These are phyloP conservation scores for Cladophialophora carrionii DNA, from an alignment of 2,329 filamentous ascomycete genomes.

Conservation along the genomic window DNA sequence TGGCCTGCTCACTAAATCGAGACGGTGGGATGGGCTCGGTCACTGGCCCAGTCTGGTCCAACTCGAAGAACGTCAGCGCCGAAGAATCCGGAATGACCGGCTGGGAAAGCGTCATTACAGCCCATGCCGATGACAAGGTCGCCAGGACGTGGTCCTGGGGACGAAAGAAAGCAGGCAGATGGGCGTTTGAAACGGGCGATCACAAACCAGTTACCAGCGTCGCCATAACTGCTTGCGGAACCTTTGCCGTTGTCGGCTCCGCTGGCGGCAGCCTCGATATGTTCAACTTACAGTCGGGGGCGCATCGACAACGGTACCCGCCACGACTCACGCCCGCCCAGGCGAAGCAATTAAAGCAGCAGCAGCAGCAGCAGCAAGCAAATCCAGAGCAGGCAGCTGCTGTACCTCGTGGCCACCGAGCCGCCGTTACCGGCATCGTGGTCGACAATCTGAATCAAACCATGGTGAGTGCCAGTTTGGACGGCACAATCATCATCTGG, in stretches of 20 bases:
- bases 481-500: constrained; percentile 98
- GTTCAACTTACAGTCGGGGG: constrained; percentile 94
- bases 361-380: constrained; percentile 63
- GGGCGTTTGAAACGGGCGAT: constrained; percentile 88
- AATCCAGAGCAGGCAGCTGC: constrained; percentile 50
- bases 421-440: constrained; percentile 80
- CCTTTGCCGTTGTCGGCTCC: constrained; percentile 88
- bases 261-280: constrained; percentile 82
- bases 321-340: constrained; percentile 75
- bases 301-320: constrained; percentile 85
- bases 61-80: constrained; percentile 66
- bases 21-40: constrained; percentile 91
- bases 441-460: constrained; percentile 87
- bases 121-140: constrained; percentile 79
- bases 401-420: constrained; percentile 73
- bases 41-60: constrained; percentile 81
- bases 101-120: constrained; percentile 96
- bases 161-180: constrained; percentile 85
- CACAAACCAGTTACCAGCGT: constrained; percentile 64
- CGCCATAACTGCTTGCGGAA: constrained; percentile 86
- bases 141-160: constrained; percentile 99
- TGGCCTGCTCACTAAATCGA: constrained; percentile 88
- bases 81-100: constrained; percentile 80
- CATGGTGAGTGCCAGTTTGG: constrained; percentile 82
- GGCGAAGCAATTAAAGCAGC: constrained; percentile 72